phyloP scores from a whole-genome alignment of 768 basidiomycete species.

The Auriscalpium vulgare region DNA sequence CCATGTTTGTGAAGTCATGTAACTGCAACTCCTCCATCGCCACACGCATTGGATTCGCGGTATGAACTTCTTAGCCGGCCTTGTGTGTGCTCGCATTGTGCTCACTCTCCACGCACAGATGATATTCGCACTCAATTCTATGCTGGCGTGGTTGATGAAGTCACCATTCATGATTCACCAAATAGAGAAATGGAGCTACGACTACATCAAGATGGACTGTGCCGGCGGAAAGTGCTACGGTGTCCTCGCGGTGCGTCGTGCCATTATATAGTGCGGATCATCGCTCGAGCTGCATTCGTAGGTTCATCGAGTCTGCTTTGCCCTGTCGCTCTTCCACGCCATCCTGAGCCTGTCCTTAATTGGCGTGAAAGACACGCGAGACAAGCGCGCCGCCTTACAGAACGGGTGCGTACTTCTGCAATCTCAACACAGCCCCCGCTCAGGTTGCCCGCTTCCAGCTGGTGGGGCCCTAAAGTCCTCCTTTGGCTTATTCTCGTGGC shows the following conservation, averaged over 20 bases:
- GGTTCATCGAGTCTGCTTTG: conserved; percentile 97
- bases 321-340: conserved; percentile 81
- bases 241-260: conserved; percentile 75
- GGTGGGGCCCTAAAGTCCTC: conserved; percentile 98
- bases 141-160: conserved; percentile 96
- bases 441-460: conserved; percentile 37
- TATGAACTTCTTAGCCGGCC: conserved; percentile 28
- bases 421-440: too few relatives aligned
- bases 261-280: neutral
- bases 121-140: conserved; percentile 92
- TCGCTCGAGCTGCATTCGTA: conserved; percentile 20
- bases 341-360: conserved; percentile 73
- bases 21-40: conserved; percentile 99
- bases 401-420: conserved; percentile 61
- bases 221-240: conserved; percentile 91
- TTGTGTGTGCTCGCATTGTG: neutral
- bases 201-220: conserved; percentile 98
- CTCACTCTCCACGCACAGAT: conserved; percentile 40
- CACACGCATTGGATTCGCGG: conserved; percentile 91
- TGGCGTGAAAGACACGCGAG: conserved; percentile 82
- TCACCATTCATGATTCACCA: conserved; percentile 79
- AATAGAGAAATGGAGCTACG: conserved; percentile 89
- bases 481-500: conserved; percentile 79
- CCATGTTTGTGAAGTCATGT: conserved; percentile 96
- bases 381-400: conserved; percentile 92